These are phyloP conservation scores for Micractinium conductrix DNA, from an alignment of 139 green algal species.

Conservation along the genomic window DNA sequence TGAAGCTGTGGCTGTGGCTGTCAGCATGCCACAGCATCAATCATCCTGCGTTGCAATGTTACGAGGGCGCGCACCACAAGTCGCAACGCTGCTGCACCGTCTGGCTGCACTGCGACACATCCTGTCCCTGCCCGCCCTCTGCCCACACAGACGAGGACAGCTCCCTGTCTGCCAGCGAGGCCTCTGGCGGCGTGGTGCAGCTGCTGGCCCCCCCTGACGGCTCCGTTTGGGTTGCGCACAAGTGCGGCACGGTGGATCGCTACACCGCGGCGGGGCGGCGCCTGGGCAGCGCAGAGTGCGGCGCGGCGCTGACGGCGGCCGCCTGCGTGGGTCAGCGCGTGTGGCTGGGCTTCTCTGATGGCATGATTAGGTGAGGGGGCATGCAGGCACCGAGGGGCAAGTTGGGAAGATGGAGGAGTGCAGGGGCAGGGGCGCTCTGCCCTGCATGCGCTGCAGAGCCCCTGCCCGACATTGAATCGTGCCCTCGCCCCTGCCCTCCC, in stretches of 20 bases:
- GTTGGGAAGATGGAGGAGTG: background rate
- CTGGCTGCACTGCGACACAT: no score
- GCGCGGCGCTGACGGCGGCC: slow-evolving; percentile 46
- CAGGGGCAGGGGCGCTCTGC: background rate
- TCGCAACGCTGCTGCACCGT: no score
- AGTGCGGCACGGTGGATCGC: slow-evolving; percentile 62
- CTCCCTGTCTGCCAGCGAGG: background rate
- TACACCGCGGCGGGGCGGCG: slow-evolving; percentile 66
- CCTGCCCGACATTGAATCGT: no score
- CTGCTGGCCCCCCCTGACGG: slow-evolving; percentile 55
- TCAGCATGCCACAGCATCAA: background rate
- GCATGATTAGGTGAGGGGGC: slow-evolving; percentile 46
- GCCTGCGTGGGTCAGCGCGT: slow-evolving; percentile 46
- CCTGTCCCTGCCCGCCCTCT: background rate
- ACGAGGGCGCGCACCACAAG: no score
- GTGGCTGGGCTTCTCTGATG: slow-evolving; percentile 71
- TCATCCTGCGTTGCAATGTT: no score
- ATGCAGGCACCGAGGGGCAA: slow-evolving; percentile 14
- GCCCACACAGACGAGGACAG: background rate
- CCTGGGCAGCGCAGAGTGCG: slow-evolving; percentile 41
- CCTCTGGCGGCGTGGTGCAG: background rate
- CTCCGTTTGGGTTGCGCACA: slow-evolving; percentile 67
- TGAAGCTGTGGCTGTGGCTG: background rate
- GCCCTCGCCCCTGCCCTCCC: background rate
- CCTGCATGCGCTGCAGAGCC: background rate